These are phyloP conservation scores for Yamadazyma insecticola DNA, from an alignment of 805 yeast species.

Conservation along the genomic window DNA sequence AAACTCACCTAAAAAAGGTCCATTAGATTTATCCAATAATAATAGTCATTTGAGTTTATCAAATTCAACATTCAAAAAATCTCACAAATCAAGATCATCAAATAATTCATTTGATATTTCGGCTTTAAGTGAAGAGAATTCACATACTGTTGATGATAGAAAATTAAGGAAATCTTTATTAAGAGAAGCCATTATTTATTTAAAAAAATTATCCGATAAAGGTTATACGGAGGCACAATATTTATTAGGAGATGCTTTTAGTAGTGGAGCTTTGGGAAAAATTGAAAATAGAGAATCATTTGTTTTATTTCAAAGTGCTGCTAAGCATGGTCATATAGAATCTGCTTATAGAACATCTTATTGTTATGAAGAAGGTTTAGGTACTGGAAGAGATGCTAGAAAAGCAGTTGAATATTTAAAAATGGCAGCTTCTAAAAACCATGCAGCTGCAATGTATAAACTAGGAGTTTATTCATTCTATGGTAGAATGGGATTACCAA, in stretches of 20 bases:
- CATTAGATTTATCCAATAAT: slow-evolving; percentile 4
- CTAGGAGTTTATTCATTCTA: slow-evolving; percentile 84
- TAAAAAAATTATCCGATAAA: slow-evolving; percentile 68
- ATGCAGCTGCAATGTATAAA: slow-evolving; percentile 95
- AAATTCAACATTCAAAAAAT: background rate
- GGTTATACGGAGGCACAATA: slow-evolving; percentile 91
- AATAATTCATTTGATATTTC: slow-evolving; percentile 14
- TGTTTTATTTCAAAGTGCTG: slow-evolving; percentile 76
- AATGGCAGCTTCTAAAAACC: slow-evolving; percentile 86
- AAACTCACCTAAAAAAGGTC: slow-evolving; percentile 15
- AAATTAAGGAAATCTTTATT: slow-evolving; percentile 51
- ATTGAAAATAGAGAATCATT: slow-evolving; percentile 76
- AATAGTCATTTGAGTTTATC: background rate
- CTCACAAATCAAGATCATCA: slow-evolving; percentile 20
- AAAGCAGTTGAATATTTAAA: slow-evolving; percentile 78
- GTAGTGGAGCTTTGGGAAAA: slow-evolving; percentile 80
- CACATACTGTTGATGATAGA: slow-evolving; percentile 18
- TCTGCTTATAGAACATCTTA: slow-evolving; percentile 87
- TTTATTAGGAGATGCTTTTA: slow-evolving; percentile 81
- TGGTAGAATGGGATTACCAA: slow-evolving; percentile 75
- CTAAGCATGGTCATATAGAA: slow-evolving; percentile 90
- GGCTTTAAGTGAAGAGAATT: slow-evolving; percentile 9
- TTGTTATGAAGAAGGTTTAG: slow-evolving; percentile 92
- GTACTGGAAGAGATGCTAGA: slow-evolving; percentile 83
- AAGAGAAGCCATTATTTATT: slow-evolving; percentile 70